Conservation (phyloP, 2,329 filamentous ascomycete genomes). For the Aureobasidium vineae region DNA sequence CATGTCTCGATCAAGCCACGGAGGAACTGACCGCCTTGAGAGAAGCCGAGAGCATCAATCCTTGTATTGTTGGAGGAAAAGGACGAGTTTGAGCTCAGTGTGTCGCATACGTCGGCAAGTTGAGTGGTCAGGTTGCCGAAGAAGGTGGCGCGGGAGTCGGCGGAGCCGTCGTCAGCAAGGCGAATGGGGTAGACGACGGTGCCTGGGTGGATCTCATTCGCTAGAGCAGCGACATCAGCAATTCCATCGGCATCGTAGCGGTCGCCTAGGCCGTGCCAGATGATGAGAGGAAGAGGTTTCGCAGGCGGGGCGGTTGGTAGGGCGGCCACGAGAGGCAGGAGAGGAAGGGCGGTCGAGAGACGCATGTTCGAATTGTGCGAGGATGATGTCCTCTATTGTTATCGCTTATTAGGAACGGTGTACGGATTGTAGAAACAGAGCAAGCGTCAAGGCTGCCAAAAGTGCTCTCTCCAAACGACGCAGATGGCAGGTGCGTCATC, state of each 20-base stretch:
- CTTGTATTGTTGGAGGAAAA: constrained; percentile 45
- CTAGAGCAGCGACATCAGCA: constrained; percentile 66
- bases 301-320: constrained; percentile 29
- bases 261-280: constrained; percentile 90
- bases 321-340: constrained; percentile 3
- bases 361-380: neutral
- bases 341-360: neutral
- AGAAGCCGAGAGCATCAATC: constrained; percentile 90
- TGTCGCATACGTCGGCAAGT: constrained; percentile 71
- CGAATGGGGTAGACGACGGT: constrained; percentile 81
- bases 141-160: constrained; percentile 82
- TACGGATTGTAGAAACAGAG: neutral
- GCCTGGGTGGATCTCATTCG: constrained; percentile 70
- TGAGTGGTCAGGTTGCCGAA: constrained; percentile 85
- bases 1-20: constrained; percentile 86
- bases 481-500: constrained; percentile 5
- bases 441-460: neutral
- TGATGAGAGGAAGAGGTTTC: constrained; percentile 74
- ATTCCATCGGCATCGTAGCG: constrained; percentile 75
- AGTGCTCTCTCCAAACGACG: neutral
- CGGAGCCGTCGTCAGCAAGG: constrained; percentile 62
- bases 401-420: neutral
- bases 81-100: constrained; percentile 72
- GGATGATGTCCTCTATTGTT: neutral
- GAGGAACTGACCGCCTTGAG: constrained; percentile 95